Evolutionary conservation across 352 stramenopile species (phyloP).

Genomic region (Plasmopara halstedii): DNA sequence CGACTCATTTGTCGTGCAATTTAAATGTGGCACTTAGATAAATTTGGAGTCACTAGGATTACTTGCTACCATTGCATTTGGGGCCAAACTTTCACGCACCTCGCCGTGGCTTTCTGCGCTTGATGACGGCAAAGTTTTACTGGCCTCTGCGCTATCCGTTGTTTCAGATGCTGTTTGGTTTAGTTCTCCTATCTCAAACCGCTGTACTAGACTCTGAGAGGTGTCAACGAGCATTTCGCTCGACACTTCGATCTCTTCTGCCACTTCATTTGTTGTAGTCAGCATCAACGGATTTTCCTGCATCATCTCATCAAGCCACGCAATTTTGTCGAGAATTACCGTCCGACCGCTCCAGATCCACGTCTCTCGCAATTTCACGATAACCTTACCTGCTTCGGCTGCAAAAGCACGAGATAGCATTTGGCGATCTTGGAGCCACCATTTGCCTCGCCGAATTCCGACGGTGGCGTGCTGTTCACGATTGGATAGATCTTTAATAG

Average conservation of each 20-base stretch:
- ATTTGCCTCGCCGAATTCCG: slow-evolving; percentile 48
- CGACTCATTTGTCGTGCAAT: too few species aligned
- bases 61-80: not conserved
- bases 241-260: not conserved
- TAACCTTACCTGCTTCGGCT: slow-evolving; percentile 18
- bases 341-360: slow-evolving; percentile 58
- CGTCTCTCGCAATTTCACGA: slow-evolving; percentile 52
- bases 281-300: slow-evolving; percentile 1
- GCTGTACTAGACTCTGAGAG: slow-evolving; percentile 2
- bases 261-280: not conserved
- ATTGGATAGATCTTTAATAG: slow-evolving; percentile 4
- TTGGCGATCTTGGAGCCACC: slow-evolving; percentile 55
- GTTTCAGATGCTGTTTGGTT: slow-evolving; percentile 1
- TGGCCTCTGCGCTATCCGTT: not conserved
- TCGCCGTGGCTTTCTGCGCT: slow-evolving; percentile 12
- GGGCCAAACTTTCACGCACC: slow-evolving; percentile 9
- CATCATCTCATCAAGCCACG: slow-evolving; percentile 15
- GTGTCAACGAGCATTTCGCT: too few species aligned
- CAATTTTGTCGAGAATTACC: slow-evolving; percentile 62
- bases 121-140: not conserved
- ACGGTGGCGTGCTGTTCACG: slow-evolving; percentile 34
- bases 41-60: too few species aligned
- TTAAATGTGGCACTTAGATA: too few species aligned
- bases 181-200: slow-evolving; percentile 8
- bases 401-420: slow-evolving; percentile 37